Conservation (phyloP, 1,139 yeast genomes). For the Blastobotrys niveus region DNA sequence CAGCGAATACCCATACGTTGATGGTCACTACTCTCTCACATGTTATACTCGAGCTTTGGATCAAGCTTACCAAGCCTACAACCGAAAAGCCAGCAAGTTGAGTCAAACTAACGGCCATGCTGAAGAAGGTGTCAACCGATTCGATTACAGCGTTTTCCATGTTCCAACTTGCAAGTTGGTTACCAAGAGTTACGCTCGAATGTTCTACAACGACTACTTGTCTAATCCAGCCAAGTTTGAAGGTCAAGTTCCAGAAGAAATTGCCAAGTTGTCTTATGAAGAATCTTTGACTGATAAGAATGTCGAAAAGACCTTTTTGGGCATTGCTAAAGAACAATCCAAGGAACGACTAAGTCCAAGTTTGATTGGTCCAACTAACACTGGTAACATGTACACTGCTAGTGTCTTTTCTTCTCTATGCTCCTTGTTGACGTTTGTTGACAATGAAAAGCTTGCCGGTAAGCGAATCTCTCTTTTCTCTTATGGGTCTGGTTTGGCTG, state of each 20-base stretch:
- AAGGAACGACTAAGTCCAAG: conserved; percentile 74
- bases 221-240: conserved; percentile 48
- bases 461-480: conserved; percentile 92
- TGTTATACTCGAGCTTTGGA: conserved; percentile 96
- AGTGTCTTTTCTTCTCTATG: conserved; percentile 85
- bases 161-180: conserved; percentile 98
- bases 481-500: conserved; percentile 96
- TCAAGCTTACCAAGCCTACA: conserved; percentile 74
- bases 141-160: conserved; percentile 95
- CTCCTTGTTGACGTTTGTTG: conserved; percentile 72
- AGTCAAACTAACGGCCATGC: conserved; percentile 31
- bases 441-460: conserved; percentile 64
- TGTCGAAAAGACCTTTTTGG: conserved; percentile 80
- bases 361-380: conserved; percentile 84
- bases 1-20: conserved; percentile 94
- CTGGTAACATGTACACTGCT: conserved; percentile 98
- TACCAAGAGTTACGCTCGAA: conserved; percentile 85
- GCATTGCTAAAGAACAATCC: conserved; percentile 65
- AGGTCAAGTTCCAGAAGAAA: conserved; percentile 57
- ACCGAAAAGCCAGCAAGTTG: conserved; percentile 62
- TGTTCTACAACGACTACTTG: conserved; percentile 81
- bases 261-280: conserved; percentile 65
- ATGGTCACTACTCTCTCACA: conserved; percentile 90
- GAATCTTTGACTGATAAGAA: conserved; percentile 71
- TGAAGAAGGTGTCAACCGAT: conserved; percentile 49